Conservation (phyloP, 495 filamentous ascomycete genomes). For the Penicillium dipodomyicola region DNA sequence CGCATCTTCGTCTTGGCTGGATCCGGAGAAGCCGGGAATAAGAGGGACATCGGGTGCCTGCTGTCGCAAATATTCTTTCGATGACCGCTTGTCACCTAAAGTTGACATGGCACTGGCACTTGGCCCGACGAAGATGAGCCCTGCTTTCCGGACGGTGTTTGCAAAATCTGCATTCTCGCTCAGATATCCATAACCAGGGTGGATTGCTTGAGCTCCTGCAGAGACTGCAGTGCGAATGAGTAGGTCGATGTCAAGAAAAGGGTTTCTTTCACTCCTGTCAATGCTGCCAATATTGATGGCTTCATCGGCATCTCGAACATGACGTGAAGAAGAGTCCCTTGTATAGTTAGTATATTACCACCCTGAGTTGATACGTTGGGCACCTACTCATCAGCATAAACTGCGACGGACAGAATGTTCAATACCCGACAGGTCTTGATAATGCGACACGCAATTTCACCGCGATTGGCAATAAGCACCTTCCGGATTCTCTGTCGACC, state of each 20-base stretch:
- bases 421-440: too few species aligned
- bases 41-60: slow-evolving; percentile 72
- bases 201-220: slow-evolving; percentile 63
- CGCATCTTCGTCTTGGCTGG: slow-evolving; percentile 62
- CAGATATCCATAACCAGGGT: slow-evolving; percentile 59
- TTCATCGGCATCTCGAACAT: slow-evolving; percentile 26
- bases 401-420: too few species aligned
- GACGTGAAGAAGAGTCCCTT: slow-evolving; percentile 23
- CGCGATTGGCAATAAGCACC: too few species aligned
- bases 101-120: slow-evolving; percentile 41
- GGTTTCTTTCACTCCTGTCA: slow-evolving; percentile 18
- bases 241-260: slow-evolving; percentile 78
- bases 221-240: slow-evolving; percentile 73
- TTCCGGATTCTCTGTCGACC: too few species aligned
- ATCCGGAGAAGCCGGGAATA: slow-evolving; percentile 81
- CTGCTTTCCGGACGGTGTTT: slow-evolving; percentile 39
- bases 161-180: slow-evolving; percentile 53
- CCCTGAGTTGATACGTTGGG: too few species aligned
- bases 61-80: slow-evolving; percentile 29
- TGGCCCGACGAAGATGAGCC: slow-evolving; percentile 51
- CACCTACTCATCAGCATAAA: too few species aligned
- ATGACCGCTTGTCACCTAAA: slow-evolving; percentile 52
- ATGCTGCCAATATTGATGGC: slow-evolving; percentile 25
- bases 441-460: too few species aligned
- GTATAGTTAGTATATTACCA: too few species aligned